Evolutionary conservation across 768 basidiomycete genomes (phyloP).

Genomic region (Terana coerulea): DNA sequence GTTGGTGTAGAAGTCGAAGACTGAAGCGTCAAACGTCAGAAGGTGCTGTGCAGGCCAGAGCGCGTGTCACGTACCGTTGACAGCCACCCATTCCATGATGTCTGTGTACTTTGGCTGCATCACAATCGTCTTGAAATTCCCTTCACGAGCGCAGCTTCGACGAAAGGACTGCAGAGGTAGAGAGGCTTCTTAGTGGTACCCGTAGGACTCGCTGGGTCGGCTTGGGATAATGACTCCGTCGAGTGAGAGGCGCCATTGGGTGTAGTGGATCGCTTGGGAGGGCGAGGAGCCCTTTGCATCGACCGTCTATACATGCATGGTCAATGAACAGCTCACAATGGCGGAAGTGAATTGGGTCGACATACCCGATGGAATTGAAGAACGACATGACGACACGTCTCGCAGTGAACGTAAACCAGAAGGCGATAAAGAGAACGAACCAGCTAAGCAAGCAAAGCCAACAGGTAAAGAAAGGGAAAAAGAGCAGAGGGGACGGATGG

Average conservation of each 20-base stretch:
- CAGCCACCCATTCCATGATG: constrained; percentile 96
- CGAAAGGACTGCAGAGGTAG: constrained; percentile 92
- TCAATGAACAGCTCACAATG: constrained; percentile 1
- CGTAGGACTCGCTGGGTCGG: neutral
- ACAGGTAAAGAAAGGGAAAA: no score
- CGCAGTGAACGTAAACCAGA: neutral
- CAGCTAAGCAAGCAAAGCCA: neutral
- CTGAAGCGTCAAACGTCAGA: constrained; percentile 35
- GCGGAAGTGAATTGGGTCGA: neutral
- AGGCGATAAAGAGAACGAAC: neutral
- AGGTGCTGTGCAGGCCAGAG: neutral
- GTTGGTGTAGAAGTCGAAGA: constrained; percentile 97
- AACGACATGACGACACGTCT: no score
- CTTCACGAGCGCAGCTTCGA: constrained; percentile 92
- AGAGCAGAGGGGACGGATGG: no score
- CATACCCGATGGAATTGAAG: constrained; percentile 79
- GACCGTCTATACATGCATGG: constrained; percentile 46
- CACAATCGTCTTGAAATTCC: constrained; percentile 99
- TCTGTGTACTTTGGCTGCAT: constrained; percentile 94
- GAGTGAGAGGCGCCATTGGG: constrained; percentile 50
- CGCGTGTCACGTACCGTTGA: constrained; percentile 64
- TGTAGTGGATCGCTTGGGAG: constrained; percentile 69
- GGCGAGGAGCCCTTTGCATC: constrained; percentile 70
- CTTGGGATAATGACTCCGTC: neutral
- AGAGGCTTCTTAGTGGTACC: constrained; percentile 56